Evolutionary conservation across 495 filamentous ascomycete species (phyloP).

Genomic region (Penicillium steckii): DNA sequence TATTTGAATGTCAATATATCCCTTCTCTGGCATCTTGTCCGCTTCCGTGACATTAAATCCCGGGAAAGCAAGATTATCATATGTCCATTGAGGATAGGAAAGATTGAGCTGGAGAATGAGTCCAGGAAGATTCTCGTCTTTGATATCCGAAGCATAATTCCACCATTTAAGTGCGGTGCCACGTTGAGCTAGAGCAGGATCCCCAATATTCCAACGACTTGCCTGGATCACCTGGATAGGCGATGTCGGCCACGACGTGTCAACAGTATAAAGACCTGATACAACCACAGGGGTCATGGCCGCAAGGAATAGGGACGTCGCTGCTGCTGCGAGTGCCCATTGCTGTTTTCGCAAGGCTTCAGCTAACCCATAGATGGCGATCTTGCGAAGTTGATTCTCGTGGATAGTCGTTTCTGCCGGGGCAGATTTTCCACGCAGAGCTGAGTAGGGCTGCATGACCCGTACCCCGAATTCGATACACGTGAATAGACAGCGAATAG

Average conservation of each 20-base stretch:
- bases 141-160: no score
- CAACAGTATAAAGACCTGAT: conserved; percentile 12
- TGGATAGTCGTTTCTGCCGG: conserved; percentile 6
- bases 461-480: conserved; percentile 4
- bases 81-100: conserved; percentile 19
- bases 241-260: background rate
- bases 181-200: no score
- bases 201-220: background rate
- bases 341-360: conserved; percentile 7
- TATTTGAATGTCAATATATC: background rate
- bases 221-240: background rate
- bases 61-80: conserved; percentile 13
- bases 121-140: background rate
- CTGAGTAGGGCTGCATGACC: conserved; percentile 4
- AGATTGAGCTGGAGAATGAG: conserved; percentile 9
- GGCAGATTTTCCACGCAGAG: conserved; percentile 6
- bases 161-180: no score
- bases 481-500: conserved; percentile 9
- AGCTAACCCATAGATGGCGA: conserved; percentile 2
- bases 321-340: conserved; percentile 7
- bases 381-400: conserved; percentile 16
- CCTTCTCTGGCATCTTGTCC: background rate
- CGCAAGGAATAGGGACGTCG: conserved; percentile 5
- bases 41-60: background rate
- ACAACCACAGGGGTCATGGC: conserved; percentile 10